Percentiles rank a stretch among this genome's conserved stretches.
phyloP scores from a whole-genome alignment of 2,329 filamentous ascomycete species.

The Colletotrichum destructivum region DNA sequence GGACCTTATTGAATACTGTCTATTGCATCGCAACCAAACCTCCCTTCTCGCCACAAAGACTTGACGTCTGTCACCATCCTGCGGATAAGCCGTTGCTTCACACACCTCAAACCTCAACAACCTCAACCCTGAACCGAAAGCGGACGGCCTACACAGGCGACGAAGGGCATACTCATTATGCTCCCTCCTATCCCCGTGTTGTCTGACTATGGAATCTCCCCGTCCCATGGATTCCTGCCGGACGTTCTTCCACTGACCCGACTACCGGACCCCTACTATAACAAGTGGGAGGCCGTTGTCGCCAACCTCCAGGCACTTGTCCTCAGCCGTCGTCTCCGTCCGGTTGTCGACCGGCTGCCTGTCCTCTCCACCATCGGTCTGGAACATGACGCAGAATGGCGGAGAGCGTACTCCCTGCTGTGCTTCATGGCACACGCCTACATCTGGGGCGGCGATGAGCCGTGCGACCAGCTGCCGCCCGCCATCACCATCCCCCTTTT shows the following conservation, averaged over 20 bases:
- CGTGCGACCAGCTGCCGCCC: conserved; percentile 83
- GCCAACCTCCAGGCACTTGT: conserved; percentile 90
- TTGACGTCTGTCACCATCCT: conserved; percentile 19
- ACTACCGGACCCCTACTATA: conserved; percentile 92
- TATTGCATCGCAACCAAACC: conserved; percentile 29
- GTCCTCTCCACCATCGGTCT: conserved; percentile 87
- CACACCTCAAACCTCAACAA: neutral
- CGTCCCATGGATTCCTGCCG: conserved; percentile 89
- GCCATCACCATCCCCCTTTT: conserved; percentile 88
- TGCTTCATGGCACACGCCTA: conserved; percentile 95
- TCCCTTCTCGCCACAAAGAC: conserved; percentile 38
- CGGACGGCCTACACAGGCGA: neutral
- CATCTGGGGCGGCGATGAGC: conserved; percentile 93
- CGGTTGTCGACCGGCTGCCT: conserved; percentile 84
- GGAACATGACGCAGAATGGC: conserved; percentile 90
- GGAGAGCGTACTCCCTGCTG: conserved; percentile 90
- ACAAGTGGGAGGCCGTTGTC: conserved; percentile 91
- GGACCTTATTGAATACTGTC: conserved; percentile 54
- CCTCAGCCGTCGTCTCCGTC: conserved; percentile 85
- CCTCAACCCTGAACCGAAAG: neutral
- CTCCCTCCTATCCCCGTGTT: conserved; percentile 74
- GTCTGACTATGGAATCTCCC: conserved; percentile 85
- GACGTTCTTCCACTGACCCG: conserved; percentile 82
- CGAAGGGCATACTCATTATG: conserved; percentile 55
- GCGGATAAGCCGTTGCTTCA: neutral